Evolutionary conservation across 2,329 filamentous ascomycete species (phyloP).

Genomic region (Alternaria incomplexa): DNA sequence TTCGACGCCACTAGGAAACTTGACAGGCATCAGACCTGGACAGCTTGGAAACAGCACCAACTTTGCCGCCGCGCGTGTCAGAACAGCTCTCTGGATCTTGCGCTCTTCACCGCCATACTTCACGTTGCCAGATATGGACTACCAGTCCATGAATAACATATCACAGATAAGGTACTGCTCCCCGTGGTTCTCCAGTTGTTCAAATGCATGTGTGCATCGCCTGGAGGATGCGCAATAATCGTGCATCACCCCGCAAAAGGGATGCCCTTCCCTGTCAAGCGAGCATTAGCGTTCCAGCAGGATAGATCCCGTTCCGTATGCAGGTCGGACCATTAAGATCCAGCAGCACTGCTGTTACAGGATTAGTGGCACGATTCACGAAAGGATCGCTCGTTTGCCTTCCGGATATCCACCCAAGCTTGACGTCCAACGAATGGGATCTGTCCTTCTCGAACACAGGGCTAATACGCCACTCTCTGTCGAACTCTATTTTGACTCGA

Average conservation of each 20-base stretch:
- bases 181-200: background rate
- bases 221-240: background rate
- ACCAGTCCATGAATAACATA: background rate
- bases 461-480: background rate
- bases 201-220: background rate
- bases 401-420: background rate
- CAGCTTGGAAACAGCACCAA: background rate
- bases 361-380: background rate
- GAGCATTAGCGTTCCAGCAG: conserved; percentile 1
- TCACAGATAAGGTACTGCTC: background rate
- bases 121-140: background rate
- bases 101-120: background rate
- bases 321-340: conserved; percentile 7
- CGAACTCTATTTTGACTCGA: conserved; percentile 30
- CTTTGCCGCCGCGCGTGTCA: conserved; percentile 3
- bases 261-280: background rate
- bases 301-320: conserved; percentile 14
- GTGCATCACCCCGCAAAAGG: conserved; percentile 12
- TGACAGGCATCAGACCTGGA: background rate
- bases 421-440: conserved; percentile 3
- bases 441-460: background rate
- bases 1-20: background rate
- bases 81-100: background rate
- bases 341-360: background rate
- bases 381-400: conserved; percentile 10